phyloP scores from a whole-genome alignment of 2,329 filamentous ascomycete genomes.

The Pseudogymnoascus sp. region DNA sequence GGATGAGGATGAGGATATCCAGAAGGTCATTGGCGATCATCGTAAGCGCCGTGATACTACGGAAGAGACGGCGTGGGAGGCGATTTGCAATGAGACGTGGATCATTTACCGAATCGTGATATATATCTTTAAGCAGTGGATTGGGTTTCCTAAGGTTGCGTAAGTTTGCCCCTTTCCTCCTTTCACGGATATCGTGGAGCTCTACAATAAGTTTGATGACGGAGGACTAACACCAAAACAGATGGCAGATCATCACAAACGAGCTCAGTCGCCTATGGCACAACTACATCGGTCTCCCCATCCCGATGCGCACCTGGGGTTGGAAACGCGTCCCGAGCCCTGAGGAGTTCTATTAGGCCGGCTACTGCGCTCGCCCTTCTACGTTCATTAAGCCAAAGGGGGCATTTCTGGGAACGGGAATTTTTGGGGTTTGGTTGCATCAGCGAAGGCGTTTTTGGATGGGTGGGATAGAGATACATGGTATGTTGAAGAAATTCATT shows the following conservation, averaged over 20 bases:
- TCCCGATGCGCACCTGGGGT: conserved; percentile 45
- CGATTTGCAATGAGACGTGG: conserved; percentile 53
- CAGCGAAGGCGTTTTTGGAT: not conserved
- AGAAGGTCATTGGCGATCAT: conserved; percentile 28
- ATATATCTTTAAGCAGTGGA: conserved; percentile 63
- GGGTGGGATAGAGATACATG: not conserved
- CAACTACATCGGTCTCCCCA: conserved; percentile 54
- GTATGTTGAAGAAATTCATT: not conserved
- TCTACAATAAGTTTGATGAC: too few species aligned
- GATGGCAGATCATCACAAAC: conserved; percentile 39
- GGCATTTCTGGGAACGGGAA: not conserved
- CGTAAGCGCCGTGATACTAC: conserved; percentile 23
- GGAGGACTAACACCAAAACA: not conserved
- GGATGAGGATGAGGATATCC: conserved; percentile 34
- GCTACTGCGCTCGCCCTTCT: not conserved
- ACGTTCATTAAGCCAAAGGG: not conserved
- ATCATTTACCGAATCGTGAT: conserved; percentile 50
- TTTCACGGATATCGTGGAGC: conserved; percentile 14
- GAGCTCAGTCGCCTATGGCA: conserved; percentile 49
- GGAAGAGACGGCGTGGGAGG: conserved; percentile 42
- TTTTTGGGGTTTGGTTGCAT: not conserved
- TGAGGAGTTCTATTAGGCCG: not conserved
- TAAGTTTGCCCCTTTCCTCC: conserved; percentile 41
- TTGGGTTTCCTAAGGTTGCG: conserved; percentile 56
- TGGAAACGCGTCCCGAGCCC: conserved; percentile 34